A percentile compares a stretch with the other conserved stretches of the same genome.
phyloP scores from a whole-genome alignment of 306 rosid species.

The Hippophae rhamnoides region DNA sequence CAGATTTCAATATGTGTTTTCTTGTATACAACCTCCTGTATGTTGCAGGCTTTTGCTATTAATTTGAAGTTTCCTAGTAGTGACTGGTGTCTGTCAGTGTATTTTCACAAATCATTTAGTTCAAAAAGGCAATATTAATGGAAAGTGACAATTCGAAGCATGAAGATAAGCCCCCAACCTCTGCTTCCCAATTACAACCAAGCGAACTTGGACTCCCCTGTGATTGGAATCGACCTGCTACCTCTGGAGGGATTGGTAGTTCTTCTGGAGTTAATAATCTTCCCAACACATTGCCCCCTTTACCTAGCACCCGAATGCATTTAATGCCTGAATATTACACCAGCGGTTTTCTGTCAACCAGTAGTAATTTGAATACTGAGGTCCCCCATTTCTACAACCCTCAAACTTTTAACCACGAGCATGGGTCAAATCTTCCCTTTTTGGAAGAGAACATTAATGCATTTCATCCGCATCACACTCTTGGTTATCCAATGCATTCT shows the following conservation, averaged over 20 bases:
- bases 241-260: constrained; percentile 3
- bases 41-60: too few relatives aligned
- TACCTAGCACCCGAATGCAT: constrained; percentile 8
- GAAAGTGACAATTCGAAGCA: constrained; percentile 16
- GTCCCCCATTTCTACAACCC: constrained; percentile 18
- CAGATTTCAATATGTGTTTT: too few relatives aligned
- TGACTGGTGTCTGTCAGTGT: not conserved
- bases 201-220: constrained; percentile 12
- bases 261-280: constrained; percentile 11
- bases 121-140: constrained; percentile 8
- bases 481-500: constrained; percentile 12
- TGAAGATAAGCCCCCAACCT: constrained; percentile 7
- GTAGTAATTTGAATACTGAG: constrained; percentile 10
- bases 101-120: not conserved
- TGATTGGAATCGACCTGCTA: constrained; percentile 4
- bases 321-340: constrained; percentile 14
- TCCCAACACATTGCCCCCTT: constrained; percentile 13
- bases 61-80: not conserved
- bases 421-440: constrained; percentile 1
- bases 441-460: constrained; percentile 16
- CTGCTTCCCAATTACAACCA: constrained; percentile 8
- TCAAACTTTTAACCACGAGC: constrained; percentile 13
- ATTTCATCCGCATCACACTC: constrained; percentile 11
- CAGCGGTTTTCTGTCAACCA: constrained; percentile 3
- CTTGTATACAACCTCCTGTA: too few relatives aligned